A percentile compares a stretch with the other conserved stretches of the same genome.
These are phyloP conservation scores for Penicillium griseofulvum DNA, from an alignment of 2,329 filamentous ascomycete species.

Conservation along the genomic window DNA sequence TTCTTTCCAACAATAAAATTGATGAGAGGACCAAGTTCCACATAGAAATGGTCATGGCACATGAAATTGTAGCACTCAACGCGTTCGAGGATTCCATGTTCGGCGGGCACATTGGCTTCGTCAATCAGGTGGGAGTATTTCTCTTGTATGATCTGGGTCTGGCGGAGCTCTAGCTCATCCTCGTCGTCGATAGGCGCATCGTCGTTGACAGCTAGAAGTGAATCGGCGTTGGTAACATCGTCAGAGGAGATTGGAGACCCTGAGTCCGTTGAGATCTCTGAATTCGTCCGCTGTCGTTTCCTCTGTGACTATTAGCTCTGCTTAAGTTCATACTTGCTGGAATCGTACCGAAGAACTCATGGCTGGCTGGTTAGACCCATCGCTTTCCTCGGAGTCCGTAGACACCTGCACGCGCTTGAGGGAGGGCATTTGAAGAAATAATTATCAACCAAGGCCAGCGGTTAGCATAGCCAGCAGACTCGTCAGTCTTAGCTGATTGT, in stretches of 20 bases:
- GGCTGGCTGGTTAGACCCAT: slow-evolving; percentile 28
- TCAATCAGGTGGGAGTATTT: slow-evolving; percentile 48
- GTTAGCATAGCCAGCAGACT: background rate
- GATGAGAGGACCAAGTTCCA: slow-evolving; percentile 86
- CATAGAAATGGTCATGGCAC: slow-evolving; percentile 81
- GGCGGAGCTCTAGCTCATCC: slow-evolving; percentile 53
- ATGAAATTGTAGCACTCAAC: slow-evolving; percentile 92
- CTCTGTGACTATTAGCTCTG: slow-evolving; percentile 25
- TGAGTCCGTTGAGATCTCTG: background rate
- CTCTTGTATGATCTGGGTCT: slow-evolving; percentile 61
- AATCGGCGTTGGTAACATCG: slow-evolving; percentile 13
- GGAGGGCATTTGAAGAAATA: slow-evolving; percentile 38
- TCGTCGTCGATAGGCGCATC: slow-evolving; percentile 32
- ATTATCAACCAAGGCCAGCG: background rate
- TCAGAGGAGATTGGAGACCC: slow-evolving; percentile 16
- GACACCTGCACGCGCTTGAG: slow-evolving; percentile 40
- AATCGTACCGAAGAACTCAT: slow-evolving; percentile 28
- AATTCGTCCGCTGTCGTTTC: slow-evolving; percentile 41
- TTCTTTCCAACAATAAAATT: slow-evolving; percentile 99
- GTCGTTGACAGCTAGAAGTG: slow-evolving; percentile 19
- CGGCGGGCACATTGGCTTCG: slow-evolving; percentile 70
- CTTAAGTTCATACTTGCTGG: background rate
- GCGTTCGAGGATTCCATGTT: slow-evolving; percentile 83
- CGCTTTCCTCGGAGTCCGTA: slow-evolving; percentile 33
- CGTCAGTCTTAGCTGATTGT: background rate